These are phyloP conservation scores for Ogataea kodamae DNA, from an alignment of 805 yeast species.

Conservation along the genomic window DNA sequence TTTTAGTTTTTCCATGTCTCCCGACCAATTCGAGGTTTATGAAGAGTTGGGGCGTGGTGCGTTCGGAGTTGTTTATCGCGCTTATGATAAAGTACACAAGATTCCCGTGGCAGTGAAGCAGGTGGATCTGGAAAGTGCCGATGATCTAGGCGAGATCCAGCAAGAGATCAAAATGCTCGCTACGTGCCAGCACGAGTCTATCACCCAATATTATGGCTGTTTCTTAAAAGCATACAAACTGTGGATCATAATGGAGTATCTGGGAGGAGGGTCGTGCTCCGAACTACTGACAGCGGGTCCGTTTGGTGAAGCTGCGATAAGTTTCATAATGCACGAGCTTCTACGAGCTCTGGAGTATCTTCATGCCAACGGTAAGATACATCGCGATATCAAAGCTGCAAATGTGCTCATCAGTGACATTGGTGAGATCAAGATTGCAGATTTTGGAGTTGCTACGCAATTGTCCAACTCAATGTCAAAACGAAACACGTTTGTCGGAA, in stretches of 20 bases:
- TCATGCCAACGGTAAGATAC: conserved; percentile 75
- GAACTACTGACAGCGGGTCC: conserved; percentile 62
- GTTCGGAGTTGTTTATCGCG: conserved; percentile 73
- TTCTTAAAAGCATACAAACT: conserved; percentile 65
- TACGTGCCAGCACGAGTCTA: conserved; percentile 58
- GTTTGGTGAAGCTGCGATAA: conserved; percentile 52
- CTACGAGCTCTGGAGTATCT: conserved; percentile 60
- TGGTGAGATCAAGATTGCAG: conserved; percentile 85
- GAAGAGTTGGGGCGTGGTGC: conserved; percentile 73
- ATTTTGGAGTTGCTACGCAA: conserved; percentile 93
- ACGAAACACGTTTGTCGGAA: conserved; percentile 52
- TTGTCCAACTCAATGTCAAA: conserved; percentile 52
- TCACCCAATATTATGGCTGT: conserved; percentile 69
- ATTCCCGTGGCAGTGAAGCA: conserved; percentile 57
- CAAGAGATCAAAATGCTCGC: conserved; percentile 67
- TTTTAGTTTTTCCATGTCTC: conserved; percentile 17
- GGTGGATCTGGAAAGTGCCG: conserved; percentile 68
- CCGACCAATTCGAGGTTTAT: conserved; percentile 44
- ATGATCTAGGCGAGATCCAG: conserved; percentile 70
- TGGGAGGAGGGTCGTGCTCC: conserved; percentile 74
- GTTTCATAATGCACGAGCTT: conserved; percentile 51
- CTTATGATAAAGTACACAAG: conserved; percentile 42
- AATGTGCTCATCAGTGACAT: conserved; percentile 67
- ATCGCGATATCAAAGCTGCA: conserved; percentile 92
- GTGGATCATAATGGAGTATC: conserved; percentile 79